Percentiles rank a stretch among this genome's conserved stretches.
phyloP scores from a whole-genome alignment of 179 eudicot genomes.

The Vitellaria paradoxa region DNA sequence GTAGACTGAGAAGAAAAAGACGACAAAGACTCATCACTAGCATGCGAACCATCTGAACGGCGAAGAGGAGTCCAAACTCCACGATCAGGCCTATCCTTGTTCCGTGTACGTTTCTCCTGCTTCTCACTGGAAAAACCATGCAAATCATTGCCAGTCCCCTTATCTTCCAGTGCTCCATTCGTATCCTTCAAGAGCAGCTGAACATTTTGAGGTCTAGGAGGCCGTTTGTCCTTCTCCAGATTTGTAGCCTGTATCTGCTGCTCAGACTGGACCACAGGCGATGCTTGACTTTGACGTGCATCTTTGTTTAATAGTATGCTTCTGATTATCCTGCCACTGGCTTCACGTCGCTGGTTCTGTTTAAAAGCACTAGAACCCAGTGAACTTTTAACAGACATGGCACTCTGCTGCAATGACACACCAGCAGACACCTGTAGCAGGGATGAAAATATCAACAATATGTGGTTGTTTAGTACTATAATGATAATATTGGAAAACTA shows the following conservation, averaged over 20 bases:
- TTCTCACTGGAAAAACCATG: conserved; percentile 53
- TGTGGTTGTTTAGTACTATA: neutral
- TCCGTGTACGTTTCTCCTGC: conserved; percentile 76
- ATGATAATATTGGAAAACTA: neutral
- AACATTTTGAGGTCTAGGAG: conserved; percentile 63
- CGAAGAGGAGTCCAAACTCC: conserved; percentile 93
- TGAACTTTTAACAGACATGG: conserved; percentile 37
- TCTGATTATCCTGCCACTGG: conserved; percentile 80
- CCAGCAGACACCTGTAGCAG: conserved; percentile 39
- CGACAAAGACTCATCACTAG: conserved; percentile 53
- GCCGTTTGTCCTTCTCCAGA: conserved; percentile 70
- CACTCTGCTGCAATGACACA: conserved; percentile 34
- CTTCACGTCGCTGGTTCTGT: conserved; percentile 70
- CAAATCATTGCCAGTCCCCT: conserved; percentile 35
- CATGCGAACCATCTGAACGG: conserved; percentile 63
- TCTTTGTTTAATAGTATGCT: conserved; percentile 82
- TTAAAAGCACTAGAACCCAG: conserved; percentile 37
- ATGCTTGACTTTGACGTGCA: conserved; percentile 47
- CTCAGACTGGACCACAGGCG: conserved; percentile 43
- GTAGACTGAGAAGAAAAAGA: conserved; percentile 36
- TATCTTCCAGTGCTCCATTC: conserved; percentile 58
- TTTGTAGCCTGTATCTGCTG: conserved; percentile 41
- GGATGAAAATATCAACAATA: neutral
- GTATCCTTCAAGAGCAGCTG: conserved; percentile 42
- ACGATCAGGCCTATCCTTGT: conserved; percentile 93